These are phyloP conservation scores for Dendrobium nobile DNA, from an alignment of 106 monocot genomes.

Conservation along the genomic window DNA sequence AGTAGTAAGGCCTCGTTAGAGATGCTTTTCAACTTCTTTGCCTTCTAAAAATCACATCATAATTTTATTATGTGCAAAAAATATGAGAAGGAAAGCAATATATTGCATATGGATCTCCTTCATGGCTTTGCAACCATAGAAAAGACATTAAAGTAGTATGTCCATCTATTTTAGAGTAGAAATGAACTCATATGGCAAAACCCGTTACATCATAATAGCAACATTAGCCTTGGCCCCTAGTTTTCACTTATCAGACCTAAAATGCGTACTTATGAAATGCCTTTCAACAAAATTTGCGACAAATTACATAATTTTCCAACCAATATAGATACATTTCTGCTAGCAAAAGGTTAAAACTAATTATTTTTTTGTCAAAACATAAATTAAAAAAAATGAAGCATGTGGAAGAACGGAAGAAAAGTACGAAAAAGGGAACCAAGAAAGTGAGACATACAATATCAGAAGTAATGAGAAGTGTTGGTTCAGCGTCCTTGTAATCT, in stretches of 20 bases:
- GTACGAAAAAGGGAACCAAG: background rate
- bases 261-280: background rate
- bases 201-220: background rate
- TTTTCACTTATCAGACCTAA: background rate
- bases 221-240: background rate
- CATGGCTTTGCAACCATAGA: too few relatives aligned
- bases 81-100: too few relatives aligned
- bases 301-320: background rate
- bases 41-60: too few relatives aligned
- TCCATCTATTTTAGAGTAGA: background rate
- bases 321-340: background rate
- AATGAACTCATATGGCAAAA: background rate
- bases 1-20: too few relatives aligned
- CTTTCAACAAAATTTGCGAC: background rate
- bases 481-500: slow-evolving; percentile 46
- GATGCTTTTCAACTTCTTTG: too few relatives aligned
- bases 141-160: too few relatives aligned
- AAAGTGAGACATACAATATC: slow-evolving; percentile 67
- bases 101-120: too few relatives aligned
- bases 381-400: background rate
- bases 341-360: background rate
- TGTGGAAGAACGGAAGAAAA: background rate
- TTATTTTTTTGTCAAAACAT: background rate
- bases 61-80: too few relatives aligned
- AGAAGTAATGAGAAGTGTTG: slow-evolving; percentile 77